phyloP scores from a whole-genome alignment of 2,329 filamentous ascomycete species.

The Metarhizium sp. region DNA sequence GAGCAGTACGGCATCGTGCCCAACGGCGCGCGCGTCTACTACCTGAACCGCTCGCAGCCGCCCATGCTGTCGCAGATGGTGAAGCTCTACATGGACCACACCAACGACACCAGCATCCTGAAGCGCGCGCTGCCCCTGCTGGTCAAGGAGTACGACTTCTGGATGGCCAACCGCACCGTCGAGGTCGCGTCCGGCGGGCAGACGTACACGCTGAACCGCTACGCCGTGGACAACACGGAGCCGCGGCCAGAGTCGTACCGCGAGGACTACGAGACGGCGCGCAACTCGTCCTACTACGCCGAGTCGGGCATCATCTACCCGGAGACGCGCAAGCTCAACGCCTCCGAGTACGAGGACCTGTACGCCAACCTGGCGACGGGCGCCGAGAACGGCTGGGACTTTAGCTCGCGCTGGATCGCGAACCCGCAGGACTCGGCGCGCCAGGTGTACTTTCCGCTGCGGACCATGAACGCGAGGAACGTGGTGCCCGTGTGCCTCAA shows the following conservation, averaged over 20 bases:
- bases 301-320: slow-evolving; percentile 49
- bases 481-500: slow-evolving; percentile 58
- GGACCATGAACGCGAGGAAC: slow-evolving; percentile 49
- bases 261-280: slow-evolving; percentile 58
- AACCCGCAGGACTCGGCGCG: slow-evolving; percentile 47
- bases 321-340: slow-evolving; percentile 37
- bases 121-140: slow-evolving; percentile 52
- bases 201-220: slow-evolving; percentile 47
- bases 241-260: slow-evolving; percentile 58
- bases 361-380: slow-evolving; percentile 56
- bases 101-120: slow-evolving; percentile 52
- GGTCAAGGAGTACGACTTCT: slow-evolving; percentile 56
- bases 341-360: slow-evolving; percentile 39
- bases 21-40: slow-evolving; percentile 59
- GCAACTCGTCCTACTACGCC: slow-evolving; percentile 54
- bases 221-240: slow-evolving; percentile 53
- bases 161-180: slow-evolving; percentile 50
- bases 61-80: slow-evolving; percentile 60
- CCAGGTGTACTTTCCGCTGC: slow-evolving; percentile 56
- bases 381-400: slow-evolving; percentile 60
- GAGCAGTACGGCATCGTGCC: slow-evolving; percentile 57
- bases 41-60: slow-evolving; percentile 59
- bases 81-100: slow-evolving; percentile 52
- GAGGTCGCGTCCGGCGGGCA: slow-evolving; percentile 33
- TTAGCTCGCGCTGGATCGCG: slow-evolving; percentile 47